Evolutionary conservation across 306 rosid species (phyloP).

Genomic region (Prunus fruticosa): DNA sequence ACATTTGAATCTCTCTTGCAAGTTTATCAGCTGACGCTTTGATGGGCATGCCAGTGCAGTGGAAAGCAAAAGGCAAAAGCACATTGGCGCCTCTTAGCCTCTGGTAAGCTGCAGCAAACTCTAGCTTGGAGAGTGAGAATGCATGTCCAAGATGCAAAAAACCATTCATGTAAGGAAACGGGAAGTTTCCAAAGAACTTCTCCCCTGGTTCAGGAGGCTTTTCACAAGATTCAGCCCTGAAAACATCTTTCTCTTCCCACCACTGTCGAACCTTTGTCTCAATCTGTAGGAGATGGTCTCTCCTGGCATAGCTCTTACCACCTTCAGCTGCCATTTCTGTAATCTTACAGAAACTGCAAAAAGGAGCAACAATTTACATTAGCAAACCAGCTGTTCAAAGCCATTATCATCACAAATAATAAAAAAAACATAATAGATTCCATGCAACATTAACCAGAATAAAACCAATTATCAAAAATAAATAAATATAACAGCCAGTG

Average conservation of each 20-base stretch:
- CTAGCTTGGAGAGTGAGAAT: too few species aligned
- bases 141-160: slow-evolving; percentile 86
- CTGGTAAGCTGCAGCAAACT: too few species aligned
- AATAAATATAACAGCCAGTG: neutral
- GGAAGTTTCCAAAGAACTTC: slow-evolving; percentile 89
- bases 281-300: slow-evolving; percentile 74
- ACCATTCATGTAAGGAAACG: slow-evolving; percentile 93
- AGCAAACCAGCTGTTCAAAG: too few species aligned
- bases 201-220: slow-evolving; percentile 56
- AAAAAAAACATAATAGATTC: too few species aligned
- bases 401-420: neutral
- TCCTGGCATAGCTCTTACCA: slow-evolving; percentile 68
- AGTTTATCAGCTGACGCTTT: too few species aligned
- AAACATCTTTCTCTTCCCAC: slow-evolving; percentile 81
- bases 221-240: slow-evolving; percentile 66
- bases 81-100: too few species aligned
- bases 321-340: slow-evolving; percentile 64
- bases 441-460: neutral
- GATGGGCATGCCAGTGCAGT: too few species aligned
- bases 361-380: neutral
- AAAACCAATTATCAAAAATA: neutral
- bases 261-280: slow-evolving; percentile 58
- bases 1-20: too few species aligned
- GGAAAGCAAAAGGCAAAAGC: too few species aligned
- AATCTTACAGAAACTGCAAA: slow-evolving; percentile 42